A percentile compares a stretch with the other conserved stretches of the same genome.
Evolutionary conservation across 495 filamentous ascomycete genomes (phyloP).

Genomic region (Bacidia gigantensis): DNA sequence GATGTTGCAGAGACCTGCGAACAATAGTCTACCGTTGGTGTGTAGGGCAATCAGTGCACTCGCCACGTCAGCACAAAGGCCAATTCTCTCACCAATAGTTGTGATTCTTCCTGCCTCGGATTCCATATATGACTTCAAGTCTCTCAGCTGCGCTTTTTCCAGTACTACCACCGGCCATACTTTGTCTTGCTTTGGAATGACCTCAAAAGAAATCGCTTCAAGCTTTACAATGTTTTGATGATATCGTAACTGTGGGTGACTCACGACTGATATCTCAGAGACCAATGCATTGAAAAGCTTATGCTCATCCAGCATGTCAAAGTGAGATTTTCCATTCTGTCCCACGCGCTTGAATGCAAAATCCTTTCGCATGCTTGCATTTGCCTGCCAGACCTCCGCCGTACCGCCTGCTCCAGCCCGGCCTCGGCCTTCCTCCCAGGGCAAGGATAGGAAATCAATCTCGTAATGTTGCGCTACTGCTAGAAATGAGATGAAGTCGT

Average conservation of each 20-base stretch:
- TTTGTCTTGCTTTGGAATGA: too few relatives aligned
- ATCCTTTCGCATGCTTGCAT: not conserved
- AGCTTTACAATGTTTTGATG: constrained; percentile 14
- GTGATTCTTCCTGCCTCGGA: constrained; percentile 2
- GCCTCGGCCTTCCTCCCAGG: not conserved
- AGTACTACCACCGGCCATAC: constrained; percentile 19
- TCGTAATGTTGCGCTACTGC: not conserved
- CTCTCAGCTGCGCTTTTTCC: constrained; percentile 13
- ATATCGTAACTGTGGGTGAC: constrained; percentile 5
- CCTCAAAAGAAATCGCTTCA: constrained; percentile 14
- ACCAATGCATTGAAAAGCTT: too few relatives aligned
- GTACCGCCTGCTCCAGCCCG: not conserved
- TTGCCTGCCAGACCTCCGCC: not conserved
- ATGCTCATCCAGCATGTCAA: not conserved
- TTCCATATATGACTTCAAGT: constrained; percentile 12
- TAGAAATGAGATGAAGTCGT: not conserved
- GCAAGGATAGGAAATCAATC: not conserved
- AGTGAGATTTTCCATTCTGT: not conserved
- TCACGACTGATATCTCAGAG: constrained; percentile 1
- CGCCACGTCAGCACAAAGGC: constrained; percentile 11
- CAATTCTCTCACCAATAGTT: constrained; percentile 8
- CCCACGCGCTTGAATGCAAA: constrained; percentile 1
- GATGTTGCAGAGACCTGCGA: too few relatives aligned
- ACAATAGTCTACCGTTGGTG: too few relatives aligned
- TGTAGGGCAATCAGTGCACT: constrained; percentile 13